phyloP scores from a whole-genome alignment of 2,329 filamentous ascomycete species.

The Alternaria dauci region DNA sequence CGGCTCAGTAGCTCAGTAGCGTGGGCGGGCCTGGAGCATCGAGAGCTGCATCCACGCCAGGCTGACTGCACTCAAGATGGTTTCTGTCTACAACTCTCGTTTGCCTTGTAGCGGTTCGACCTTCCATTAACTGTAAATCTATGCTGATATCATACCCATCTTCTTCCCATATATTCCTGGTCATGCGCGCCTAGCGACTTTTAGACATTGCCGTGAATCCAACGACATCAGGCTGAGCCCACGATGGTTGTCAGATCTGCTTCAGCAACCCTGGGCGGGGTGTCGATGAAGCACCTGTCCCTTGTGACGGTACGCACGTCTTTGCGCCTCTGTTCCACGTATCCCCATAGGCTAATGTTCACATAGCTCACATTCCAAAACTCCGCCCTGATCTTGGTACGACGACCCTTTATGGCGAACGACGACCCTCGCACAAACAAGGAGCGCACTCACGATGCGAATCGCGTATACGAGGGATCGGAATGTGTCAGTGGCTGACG shows the following conservation, averaged over 20 bases:
- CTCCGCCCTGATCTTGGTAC: slow-evolving; percentile 76
- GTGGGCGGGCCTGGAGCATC: neutral
- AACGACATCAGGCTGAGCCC: neutral
- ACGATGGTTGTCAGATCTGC: slow-evolving; percentile 18
- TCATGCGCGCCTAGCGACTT: neutral
- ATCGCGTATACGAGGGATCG: neutral
- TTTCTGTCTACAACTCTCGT: neutral
- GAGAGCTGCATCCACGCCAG: neutral
- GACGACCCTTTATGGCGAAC: slow-evolving; percentile 29
- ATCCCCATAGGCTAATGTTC: slow-evolving; percentile 28
- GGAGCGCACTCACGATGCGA: neutral
- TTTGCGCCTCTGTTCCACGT: neutral
- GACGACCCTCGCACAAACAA: slow-evolving; percentile 5
- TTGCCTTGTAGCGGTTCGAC: neutral
- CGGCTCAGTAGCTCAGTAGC: neutral
- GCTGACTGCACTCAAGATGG: slow-evolving; percentile 5
- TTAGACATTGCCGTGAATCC: neutral
- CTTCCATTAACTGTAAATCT: neutral
- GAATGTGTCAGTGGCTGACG: slow-evolving; percentile 13
- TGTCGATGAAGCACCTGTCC: slow-evolving; percentile 74
- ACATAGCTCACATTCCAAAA: slow-evolving; percentile 79
- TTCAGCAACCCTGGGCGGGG: slow-evolving; percentile 53
- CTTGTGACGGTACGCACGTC: slow-evolving; percentile 66
- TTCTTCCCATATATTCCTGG: neutral
- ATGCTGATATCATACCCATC: neutral